These are phyloP conservation scores for Boletus tomentosulus DNA, from an alignment of 768 basidiomycete genomes.

Conservation along the genomic window DNA sequence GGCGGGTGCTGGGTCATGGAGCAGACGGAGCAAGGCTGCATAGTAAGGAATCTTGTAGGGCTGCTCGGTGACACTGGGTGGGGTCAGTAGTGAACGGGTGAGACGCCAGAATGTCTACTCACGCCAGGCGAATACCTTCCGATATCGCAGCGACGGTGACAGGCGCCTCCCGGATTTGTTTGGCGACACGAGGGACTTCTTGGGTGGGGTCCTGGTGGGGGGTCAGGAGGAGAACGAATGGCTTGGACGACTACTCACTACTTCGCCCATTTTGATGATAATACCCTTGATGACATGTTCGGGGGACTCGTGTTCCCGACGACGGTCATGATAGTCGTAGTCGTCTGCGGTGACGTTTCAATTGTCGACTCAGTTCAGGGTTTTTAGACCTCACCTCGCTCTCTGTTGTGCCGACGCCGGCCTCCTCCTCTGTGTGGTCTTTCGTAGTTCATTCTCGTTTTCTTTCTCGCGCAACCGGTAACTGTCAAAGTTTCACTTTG, in stretches of 20 bases:
- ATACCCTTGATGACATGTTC: slow-evolving; percentile 65
- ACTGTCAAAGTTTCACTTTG: not conserved
- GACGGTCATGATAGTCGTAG: slow-evolving; percentile 55
- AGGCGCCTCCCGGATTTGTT: slow-evolving; percentile 58
- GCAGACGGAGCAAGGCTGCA: slow-evolving; percentile 69
- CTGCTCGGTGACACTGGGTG: slow-evolving; percentile 75
- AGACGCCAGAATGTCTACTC: not conserved
- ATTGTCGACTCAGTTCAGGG: not conserved
- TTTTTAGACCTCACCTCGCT: slow-evolving; percentile 46
- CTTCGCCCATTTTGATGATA: slow-evolving; percentile 76
- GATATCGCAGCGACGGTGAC: slow-evolving; percentile 60
- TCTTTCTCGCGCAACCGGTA: not conserved
- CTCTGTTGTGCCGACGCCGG: slow-evolving; percentile 41
- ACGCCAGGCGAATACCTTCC: slow-evolving; percentile 76
- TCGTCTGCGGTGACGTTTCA: slow-evolving; percentile 45
- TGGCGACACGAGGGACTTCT: slow-evolving; percentile 64
- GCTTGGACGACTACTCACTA: slow-evolving; percentile 48
- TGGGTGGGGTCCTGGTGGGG: slow-evolving; percentile 57
- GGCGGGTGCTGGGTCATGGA: slow-evolving; percentile 46
- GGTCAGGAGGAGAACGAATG: not conserved
- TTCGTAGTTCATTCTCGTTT: slow-evolving; percentile 52
- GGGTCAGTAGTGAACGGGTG: slow-evolving; percentile 4
- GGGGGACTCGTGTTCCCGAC: slow-evolving; percentile 66
- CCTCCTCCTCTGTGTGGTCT: slow-evolving; percentile 45
- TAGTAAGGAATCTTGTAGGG: slow-evolving; percentile 93